Percentiles rank a stretch among this genome's conserved stretches.
phyloP scores from a whole-genome alignment of 2,329 filamentous ascomycete genomes.

The Xylaria polymorpha region DNA sequence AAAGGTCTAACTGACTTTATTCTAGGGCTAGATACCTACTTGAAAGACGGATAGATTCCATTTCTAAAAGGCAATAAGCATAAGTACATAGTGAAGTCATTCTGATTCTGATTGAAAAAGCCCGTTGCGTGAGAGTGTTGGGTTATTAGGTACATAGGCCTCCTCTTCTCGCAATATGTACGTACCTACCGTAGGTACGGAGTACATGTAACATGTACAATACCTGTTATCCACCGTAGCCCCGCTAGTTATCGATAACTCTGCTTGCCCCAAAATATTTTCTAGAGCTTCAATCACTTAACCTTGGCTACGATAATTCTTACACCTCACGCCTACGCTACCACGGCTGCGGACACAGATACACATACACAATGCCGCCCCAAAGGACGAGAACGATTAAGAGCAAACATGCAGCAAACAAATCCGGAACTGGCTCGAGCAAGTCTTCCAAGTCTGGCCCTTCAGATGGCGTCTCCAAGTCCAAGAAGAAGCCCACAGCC shows the following conservation, averaged over 20 bases:
- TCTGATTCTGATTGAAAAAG: neutral
- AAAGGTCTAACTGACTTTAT: neutral
- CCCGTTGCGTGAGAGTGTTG: neutral
- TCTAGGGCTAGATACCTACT: neutral
- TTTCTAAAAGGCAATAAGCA: neutral
- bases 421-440: constrained; percentile 56
- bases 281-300: constrained; percentile 22
- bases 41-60: neutral
- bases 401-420: constrained; percentile 71
- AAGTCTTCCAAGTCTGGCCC: constrained; percentile 48
- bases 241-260: constrained; percentile 46
- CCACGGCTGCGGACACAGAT: neutral
- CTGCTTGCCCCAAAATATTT: constrained; percentile 44
- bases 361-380: constrained; percentile 60
- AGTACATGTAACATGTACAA: no score
- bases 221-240: constrained; percentile 26
- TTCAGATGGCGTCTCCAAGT: constrained; percentile 55
- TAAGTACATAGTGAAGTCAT: neutral
- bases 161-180: neutral
- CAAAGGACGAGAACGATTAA: constrained; percentile 70
- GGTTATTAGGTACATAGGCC: neutral
- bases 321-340: neutral
- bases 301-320: neutral
- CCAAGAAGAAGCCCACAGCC: constrained; percentile 58
- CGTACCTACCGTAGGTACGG: neutral